A percentile compares a stretch with the other conserved stretches of the same genome.
Evolutionary conservation across 331 rosid species (phyloP).

Genomic region (Rhamnella rubrinervis): DNA sequence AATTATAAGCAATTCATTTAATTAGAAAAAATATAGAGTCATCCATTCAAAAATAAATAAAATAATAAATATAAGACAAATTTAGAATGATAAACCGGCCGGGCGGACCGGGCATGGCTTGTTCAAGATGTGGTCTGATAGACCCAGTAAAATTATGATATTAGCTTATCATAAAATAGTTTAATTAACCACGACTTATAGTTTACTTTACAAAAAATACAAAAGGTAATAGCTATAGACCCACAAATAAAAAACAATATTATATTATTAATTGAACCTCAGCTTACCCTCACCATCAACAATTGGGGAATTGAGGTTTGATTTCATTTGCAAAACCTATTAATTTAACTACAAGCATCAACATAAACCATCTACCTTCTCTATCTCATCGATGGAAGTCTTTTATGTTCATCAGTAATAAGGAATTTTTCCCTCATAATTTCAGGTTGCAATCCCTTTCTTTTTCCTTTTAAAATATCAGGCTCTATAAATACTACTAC

Average conservation of each 20-base stretch:
- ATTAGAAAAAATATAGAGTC: too few species aligned
- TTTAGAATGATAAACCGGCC: too few species aligned
- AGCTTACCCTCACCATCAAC: constrained; percentile 27
- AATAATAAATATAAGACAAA: too few species aligned
- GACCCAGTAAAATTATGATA: not conserved
- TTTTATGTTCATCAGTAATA: constrained; percentile 23
- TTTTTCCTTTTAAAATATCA: constrained; percentile 19
- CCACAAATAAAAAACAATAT: not conserved
- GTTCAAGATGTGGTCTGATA: too few species aligned
- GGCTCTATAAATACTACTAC: constrained; percentile 29
- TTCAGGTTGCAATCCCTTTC: constrained; percentile 31
- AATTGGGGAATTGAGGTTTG: constrained; percentile 26
- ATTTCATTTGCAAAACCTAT: constrained; percentile 9
- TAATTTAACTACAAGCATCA: constrained; percentile 19
- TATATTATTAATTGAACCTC: constrained; percentile 25
- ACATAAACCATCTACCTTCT: constrained; percentile 26
- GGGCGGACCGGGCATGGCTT: too few species aligned
- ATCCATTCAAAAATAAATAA: too few species aligned
- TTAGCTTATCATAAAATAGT: not conserved
- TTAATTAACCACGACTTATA: not conserved
- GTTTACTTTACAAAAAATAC: not conserved
- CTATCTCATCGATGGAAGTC: constrained; percentile 26
- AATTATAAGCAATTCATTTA: too few species aligned
- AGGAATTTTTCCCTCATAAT: constrained; percentile 26
- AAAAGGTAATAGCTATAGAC: constrained; percentile 10